Conservation (phyloP, 192 early-diverging fungal species). For the Thoreauomyces humboldtii region DNA sequence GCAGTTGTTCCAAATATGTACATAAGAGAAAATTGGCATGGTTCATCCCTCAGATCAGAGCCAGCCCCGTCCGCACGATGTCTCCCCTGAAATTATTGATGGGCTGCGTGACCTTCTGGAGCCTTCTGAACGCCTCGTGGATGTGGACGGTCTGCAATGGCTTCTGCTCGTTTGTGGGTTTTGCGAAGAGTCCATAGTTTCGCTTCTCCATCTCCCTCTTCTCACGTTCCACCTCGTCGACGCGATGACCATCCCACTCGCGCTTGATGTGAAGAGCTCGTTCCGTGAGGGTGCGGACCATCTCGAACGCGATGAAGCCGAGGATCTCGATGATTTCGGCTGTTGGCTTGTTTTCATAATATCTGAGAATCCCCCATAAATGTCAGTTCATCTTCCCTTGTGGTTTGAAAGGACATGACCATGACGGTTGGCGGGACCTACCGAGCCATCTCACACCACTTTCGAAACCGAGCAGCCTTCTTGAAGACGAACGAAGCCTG, state of each 20-base stretch:
- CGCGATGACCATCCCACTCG: constrained; percentile 36
- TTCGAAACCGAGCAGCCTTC: constrained; percentile 87
- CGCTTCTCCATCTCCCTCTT: constrained; percentile 29
- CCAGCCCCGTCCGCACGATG: constrained; percentile 14
- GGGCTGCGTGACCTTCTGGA: constrained; percentile 57
- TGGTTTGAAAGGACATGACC: background rate
- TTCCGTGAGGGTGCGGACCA: constrained; percentile 90
- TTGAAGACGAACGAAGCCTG: constrained; percentile 97
- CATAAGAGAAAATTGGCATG: no score
- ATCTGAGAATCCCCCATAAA: constrained; percentile 43
- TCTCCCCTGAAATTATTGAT: constrained; percentile 40
- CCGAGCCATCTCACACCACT: constrained; percentile 90
- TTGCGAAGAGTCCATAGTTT: constrained; percentile 68
- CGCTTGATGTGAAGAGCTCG: constrained; percentile 64
- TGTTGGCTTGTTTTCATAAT: constrained; percentile 86
- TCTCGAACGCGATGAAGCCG: constrained; percentile 93
- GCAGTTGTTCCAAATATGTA: no score
- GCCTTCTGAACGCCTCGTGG: constrained; percentile 86
- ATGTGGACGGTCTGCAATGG: constrained; percentile 85
- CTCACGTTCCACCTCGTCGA: constrained; percentile 33
- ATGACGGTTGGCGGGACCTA: constrained; percentile 18
- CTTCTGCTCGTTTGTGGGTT: constrained; percentile 74
- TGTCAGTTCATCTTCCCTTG: background rate
- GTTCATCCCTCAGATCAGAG: constrained; percentile 24
- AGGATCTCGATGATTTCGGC: constrained; percentile 95